A percentile compares a stretch with the other conserved stretches of the same genome.
phyloP scores from a whole-genome alignment of 1,284 basidiomycete genomes.

The Ceratobasidium sp. region DNA sequence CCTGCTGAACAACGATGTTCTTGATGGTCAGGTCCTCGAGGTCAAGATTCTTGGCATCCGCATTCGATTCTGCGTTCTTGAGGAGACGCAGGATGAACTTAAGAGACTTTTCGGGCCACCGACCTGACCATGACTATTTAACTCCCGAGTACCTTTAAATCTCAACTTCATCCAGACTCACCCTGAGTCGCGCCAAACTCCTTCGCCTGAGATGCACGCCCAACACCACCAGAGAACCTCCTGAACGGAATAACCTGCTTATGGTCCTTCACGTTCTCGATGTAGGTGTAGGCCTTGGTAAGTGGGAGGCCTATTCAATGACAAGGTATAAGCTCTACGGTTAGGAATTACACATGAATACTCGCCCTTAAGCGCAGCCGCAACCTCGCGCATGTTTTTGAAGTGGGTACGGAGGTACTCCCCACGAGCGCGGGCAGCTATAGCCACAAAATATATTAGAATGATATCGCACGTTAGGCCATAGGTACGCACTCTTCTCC shows the following conservation, averaged over 20 bases:
- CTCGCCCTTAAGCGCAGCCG: constrained; percentile 83
- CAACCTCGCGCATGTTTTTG: constrained; percentile 99
- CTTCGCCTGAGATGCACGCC: constrained; percentile 96
- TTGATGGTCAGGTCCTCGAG: constrained; percentile 93
- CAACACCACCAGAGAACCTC: constrained; percentile 96
- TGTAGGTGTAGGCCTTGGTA: constrained; percentile 95
- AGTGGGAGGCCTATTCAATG: constrained; percentile 80
- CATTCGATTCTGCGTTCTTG: constrained; percentile 99
- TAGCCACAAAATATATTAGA: too few species aligned
- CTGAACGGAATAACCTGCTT: constrained; percentile 98
- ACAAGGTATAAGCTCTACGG: constrained; percentile 13
- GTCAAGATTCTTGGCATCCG: constrained; percentile 96
- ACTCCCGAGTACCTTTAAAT: constrained; percentile 10
- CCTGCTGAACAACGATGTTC: constrained; percentile 98
- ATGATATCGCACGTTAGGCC: background rate
- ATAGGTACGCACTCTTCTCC: constrained; percentile 81
- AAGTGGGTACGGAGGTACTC: constrained; percentile 99
- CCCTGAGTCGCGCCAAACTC: constrained; percentile 97
- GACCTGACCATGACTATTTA: constrained; percentile 67
- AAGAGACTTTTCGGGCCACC: constrained; percentile 99
- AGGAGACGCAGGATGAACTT: constrained; percentile 93
- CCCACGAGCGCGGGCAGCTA: constrained; percentile 90
- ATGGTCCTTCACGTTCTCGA: constrained; percentile 94
- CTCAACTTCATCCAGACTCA: constrained; percentile 52
- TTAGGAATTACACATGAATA: constrained; percentile 41